A percentile compares a stretch with the other conserved stretches of the same genome.
Conservation (phyloP, 306 rosid genomes). For the Malus fusca region DNA sequence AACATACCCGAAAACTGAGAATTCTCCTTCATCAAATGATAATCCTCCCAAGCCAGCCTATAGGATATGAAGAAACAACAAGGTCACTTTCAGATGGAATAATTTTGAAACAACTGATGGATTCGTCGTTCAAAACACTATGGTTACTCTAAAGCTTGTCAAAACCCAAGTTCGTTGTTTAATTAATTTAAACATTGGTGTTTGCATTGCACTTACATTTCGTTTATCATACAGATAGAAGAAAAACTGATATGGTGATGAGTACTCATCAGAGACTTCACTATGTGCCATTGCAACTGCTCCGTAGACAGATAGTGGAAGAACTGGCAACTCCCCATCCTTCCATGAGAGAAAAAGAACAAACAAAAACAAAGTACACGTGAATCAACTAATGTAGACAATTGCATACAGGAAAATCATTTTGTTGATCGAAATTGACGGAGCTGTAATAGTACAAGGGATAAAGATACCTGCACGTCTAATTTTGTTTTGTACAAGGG, state of each 20-base stretch:
- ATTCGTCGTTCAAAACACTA: background rate
- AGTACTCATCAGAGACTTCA: constrained; percentile 78
- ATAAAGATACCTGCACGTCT: constrained; percentile 60
- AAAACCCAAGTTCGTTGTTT: background rate
- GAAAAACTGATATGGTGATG: constrained; percentile 85
- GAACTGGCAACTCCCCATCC: constrained; percentile 96
- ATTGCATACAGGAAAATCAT: background rate
- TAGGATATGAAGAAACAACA: background rate
- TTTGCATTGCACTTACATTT: constrained; percentile 44
- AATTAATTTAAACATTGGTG: background rate
- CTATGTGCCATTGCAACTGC: constrained; percentile 95
- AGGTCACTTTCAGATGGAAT: background rate
- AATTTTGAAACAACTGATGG: background rate
- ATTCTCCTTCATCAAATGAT: constrained; percentile 96
- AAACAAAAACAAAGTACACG: background rate
- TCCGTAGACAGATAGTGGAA: constrained; percentile 88
- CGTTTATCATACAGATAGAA: constrained; percentile 87
- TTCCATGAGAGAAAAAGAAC: constrained; percentile 20
- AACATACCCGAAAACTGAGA: constrained; percentile 83
- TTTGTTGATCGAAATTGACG: background rate
- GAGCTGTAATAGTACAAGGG: constrained; percentile 2
- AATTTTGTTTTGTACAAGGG: constrained; percentile 74
- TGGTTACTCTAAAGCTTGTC: background rate
- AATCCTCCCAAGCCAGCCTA: constrained; percentile 98
- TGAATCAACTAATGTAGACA: constrained; percentile 6